These are phyloP conservation scores for Silene vulgaris DNA, from an alignment of 179 eudicot species.

Conservation along the genomic window DNA sequence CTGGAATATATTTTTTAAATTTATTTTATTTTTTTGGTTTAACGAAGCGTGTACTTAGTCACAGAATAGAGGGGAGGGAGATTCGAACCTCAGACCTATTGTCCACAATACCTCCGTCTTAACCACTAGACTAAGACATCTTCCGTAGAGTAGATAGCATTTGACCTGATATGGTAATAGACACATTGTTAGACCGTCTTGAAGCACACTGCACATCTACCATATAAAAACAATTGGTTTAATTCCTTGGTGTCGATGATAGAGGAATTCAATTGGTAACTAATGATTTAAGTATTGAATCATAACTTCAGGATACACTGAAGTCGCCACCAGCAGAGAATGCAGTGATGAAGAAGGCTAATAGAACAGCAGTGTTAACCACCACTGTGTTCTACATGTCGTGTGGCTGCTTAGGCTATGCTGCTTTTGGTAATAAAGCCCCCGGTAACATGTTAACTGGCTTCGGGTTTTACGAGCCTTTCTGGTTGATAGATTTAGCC, in stretches of 20 bases:
- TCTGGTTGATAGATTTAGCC: conserved; percentile 42
- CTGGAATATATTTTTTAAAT: background rate
- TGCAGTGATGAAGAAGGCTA: conserved; percentile 45
- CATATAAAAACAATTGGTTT: too few species aligned
- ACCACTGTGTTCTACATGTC: conserved; percentile 40
- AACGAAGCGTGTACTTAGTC: too few species aligned
- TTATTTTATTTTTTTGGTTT: too few species aligned
- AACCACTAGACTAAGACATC: too few species aligned
- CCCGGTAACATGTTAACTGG: conserved; percentile 48
- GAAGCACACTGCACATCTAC: too few species aligned
- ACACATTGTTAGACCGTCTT: background rate
- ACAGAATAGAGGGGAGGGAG: too few species aligned
- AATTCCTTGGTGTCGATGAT: too few species aligned
- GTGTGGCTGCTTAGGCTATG: conserved; percentile 53
- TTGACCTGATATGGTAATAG: background rate
- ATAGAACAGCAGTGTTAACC: conserved; percentile 27
- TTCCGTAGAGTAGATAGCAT: background rate
- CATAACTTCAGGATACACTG: conserved; percentile 34
- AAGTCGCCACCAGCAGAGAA: conserved; percentile 40
- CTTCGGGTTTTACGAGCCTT: conserved; percentile 47
- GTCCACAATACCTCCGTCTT: background rate
- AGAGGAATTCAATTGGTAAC: background rate
- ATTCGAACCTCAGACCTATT: too few species aligned
- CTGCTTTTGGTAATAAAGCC: conserved; percentile 46
- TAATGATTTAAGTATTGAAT: background rate